Base-by-base conservation (phyloP, 495 filamentous ascomycete genomes). In the Penicillium desertorum region DNA sequence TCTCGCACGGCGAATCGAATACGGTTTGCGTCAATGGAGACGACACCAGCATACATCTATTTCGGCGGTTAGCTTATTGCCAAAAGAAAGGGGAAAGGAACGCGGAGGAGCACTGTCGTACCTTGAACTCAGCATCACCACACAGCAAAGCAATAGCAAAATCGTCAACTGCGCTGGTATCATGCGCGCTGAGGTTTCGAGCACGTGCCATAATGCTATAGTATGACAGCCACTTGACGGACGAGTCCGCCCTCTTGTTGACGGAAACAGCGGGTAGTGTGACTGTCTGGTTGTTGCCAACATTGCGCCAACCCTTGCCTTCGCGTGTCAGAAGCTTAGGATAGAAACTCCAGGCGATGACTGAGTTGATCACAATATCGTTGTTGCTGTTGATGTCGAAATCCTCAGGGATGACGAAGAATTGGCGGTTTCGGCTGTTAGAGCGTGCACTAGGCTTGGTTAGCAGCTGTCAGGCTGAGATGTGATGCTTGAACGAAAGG, bases 131-230 rank as follows among this genome's bases (percentile, higher is more conserved):
- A 2, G 84, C 87, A 54, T 96, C 92, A 17, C 93, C 94, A 60
- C 90, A 94, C 39, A 96, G 79, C 17, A 98, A 68, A 17, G 88
- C 85, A 62, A 97, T 82, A 5, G 91, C 85, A 62, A 96, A 86
- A 52, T 88, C 85, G 25, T 95, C 87, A 8, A 88, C 88, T 0
- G 86, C 84, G 2, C 85, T 92, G 0, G 91, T 96, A 59, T 96
- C 92, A 59, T 96, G 91, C 0, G 93, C 94, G 58, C 95, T 94
- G 57, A 91, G 88, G 61, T 80, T 87, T 77, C 84, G 80, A 62
- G 88, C 94, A 23, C 77, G 76, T 2, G 88, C 87, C 92, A 97
- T 96, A 57, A 97, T 96, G 60, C 93, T 86, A 70, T 98, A 97
- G 69, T 93, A 98, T 1, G 88, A 91, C 44, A 98, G 71, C 86